Conservation (phyloP, 441 rosid species). For the Breynia disticha region DNA sequence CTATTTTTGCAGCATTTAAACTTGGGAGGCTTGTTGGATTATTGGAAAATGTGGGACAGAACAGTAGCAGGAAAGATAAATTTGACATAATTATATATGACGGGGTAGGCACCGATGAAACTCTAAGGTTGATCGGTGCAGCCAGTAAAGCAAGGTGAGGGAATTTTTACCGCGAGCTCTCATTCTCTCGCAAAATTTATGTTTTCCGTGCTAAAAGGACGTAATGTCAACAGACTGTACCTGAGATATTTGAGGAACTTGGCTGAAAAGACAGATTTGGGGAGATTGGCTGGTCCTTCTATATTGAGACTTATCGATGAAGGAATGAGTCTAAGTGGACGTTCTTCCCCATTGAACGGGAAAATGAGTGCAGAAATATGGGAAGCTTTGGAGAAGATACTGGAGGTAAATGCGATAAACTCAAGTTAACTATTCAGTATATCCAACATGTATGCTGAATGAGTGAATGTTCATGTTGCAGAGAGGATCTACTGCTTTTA, state of each 20-base stretch:
- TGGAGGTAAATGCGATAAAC: constrained; percentile 46
- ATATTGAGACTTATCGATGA: constrained; percentile 64
- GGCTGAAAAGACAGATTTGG: constrained; percentile 85
- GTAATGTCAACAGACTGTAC: constrained; percentile 45
- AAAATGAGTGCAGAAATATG: constrained; percentile 56
- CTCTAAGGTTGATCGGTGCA: constrained; percentile 65
- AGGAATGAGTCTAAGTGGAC: constrained; percentile 43
- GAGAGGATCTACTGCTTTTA: constrained; percentile 57
- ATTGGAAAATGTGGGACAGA: constrained; percentile 30
- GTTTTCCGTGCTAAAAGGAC: constrained; percentile 1
- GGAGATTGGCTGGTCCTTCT: constrained; percentile 80
- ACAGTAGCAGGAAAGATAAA: constrained; percentile 29
- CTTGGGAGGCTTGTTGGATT: constrained; percentile 52
- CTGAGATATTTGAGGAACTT: constrained; percentile 65
- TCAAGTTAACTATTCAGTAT: constrained; percentile 5
- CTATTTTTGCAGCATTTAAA: constrained; percentile 49
- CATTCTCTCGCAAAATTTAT: neutral
- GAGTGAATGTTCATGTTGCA: constrained; percentile 26
- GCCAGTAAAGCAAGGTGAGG: constrained; percentile 66
- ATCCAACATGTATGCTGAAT: constrained; percentile 1
- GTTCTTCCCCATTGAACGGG: constrained; percentile 36
- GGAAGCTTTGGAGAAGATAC: constrained; percentile 53
- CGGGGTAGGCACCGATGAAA: constrained; percentile 61
- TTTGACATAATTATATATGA: constrained; percentile 61
- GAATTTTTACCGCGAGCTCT: neutral